Conservation (phyloP, 306 rosid species). For the Malus asiatica region DNA sequence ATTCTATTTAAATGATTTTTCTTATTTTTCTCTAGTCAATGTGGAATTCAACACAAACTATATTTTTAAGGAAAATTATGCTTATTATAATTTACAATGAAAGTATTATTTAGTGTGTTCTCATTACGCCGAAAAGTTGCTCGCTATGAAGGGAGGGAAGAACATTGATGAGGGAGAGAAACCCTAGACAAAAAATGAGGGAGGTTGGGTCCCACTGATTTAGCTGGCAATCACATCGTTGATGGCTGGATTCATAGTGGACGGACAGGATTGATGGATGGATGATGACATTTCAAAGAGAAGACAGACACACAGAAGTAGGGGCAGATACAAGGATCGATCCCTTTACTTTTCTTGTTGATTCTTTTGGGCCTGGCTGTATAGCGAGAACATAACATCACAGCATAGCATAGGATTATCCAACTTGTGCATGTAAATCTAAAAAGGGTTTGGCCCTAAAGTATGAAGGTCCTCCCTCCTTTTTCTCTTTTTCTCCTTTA, state of each 20-base stretch:
- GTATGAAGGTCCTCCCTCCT: constrained; percentile 1
- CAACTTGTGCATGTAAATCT: constrained; percentile 7
- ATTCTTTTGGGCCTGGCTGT: neutral
- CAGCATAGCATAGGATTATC: constrained; percentile 14
- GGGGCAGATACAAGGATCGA: neutral
- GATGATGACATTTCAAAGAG: neutral
- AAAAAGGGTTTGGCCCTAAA: neutral
- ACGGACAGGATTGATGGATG: constrained; percentile 27
- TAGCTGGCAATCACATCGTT: constrained; percentile 28
- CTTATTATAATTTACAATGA: no score
- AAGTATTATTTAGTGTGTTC: no score
- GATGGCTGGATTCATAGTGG: neutral
- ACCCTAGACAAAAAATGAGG: constrained; percentile 7
- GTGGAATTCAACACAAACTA: no score
- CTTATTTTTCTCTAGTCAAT: no score
- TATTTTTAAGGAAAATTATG: no score
- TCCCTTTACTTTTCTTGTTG: neutral
- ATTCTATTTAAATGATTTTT: no score
- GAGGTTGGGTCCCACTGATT: constrained; percentile 8
- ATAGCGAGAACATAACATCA: neutral
- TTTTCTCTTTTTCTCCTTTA: neutral
- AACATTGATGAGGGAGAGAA: neutral
- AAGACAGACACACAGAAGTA: neutral
- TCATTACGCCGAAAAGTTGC: no score
- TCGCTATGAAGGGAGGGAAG: no score